Evolutionary conservation across 768 basidiomycete species (phyloP).

Genomic region (Clathrus columnatus): DNA sequence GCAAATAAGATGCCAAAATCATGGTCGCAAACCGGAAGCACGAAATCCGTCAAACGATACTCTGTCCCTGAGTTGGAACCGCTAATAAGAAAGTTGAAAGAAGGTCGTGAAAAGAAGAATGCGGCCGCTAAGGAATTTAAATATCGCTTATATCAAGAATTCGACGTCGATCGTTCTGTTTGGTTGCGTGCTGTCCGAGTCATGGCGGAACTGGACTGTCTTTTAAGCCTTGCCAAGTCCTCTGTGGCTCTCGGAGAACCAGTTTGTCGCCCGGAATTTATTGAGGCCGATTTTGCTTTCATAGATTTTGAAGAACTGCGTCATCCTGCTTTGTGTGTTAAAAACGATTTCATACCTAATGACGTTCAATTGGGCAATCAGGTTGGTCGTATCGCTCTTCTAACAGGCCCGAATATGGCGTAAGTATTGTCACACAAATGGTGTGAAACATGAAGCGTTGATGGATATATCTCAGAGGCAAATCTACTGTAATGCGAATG

Average conservation of each 20-base stretch:
- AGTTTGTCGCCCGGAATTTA: slow-evolving; percentile 82
- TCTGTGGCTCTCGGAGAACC: slow-evolving; percentile 90
- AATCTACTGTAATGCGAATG: slow-evolving; percentile 90
- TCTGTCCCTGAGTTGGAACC: slow-evolving; percentile 61
- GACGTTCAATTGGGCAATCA: slow-evolving; percentile 78
- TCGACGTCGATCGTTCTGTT: slow-evolving; percentile 67
- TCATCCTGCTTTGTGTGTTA: slow-evolving; percentile 74
- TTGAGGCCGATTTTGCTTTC: slow-evolving; percentile 70
- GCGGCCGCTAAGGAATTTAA: slow-evolving; percentile 79
- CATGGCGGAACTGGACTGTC: slow-evolving; percentile 92
- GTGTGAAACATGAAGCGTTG: slow-evolving; percentile 2
- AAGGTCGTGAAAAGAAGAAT: slow-evolving; percentile 83
- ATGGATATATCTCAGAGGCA: slow-evolving; percentile 41
- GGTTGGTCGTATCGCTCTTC: slow-evolving; percentile 64
- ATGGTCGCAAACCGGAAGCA: slow-evolving; percentile 75
- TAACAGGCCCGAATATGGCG: slow-evolving; percentile 93
- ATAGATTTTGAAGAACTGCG: slow-evolving; percentile 84
- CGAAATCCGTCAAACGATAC: slow-evolving; percentile 75
- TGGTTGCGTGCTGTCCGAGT: slow-evolving; percentile 83
- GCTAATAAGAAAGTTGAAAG: slow-evolving; percentile 77
- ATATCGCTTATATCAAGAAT: slow-evolving; percentile 66
- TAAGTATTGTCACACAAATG: slow-evolving; percentile 29
- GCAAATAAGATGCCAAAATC: slow-evolving; percentile 62
- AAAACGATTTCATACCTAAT: slow-evolving; percentile 83
- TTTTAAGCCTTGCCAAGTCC: slow-evolving; percentile 84